Conservation (phyloP, 768 basidiomycete genomes). For the Lactarius sp. region DNA sequence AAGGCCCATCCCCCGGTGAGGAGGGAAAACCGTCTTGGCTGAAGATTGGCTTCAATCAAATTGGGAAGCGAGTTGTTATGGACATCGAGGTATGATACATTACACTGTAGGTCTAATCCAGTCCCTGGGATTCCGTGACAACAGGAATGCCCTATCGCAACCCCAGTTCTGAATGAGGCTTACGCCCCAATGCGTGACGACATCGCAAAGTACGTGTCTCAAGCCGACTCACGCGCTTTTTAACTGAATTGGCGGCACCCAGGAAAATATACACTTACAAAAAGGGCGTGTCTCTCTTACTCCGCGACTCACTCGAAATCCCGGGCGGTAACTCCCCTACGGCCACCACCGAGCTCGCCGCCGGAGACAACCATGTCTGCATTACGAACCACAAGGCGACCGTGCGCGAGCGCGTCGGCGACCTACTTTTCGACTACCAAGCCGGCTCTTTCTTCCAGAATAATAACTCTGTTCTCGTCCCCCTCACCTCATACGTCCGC, state of each 20-base stretch:
- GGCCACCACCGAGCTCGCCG: constrained; percentile 25
- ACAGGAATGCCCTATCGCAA: constrained; percentile 91
- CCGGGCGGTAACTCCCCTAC: constrained; percentile 28
- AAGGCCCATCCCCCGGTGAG: constrained; percentile 21
- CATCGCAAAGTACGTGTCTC: constrained; percentile 55
- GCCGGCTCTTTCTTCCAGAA: constrained; percentile 97
- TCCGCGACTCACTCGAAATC: constrained; percentile 73
- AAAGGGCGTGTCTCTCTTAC: constrained; percentile 82
- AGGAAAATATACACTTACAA: constrained; percentile 81
- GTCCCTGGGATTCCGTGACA: not conserved
- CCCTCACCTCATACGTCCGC: constrained; percentile 79
- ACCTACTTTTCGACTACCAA: constrained; percentile 75
- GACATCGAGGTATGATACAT: constrained; percentile 75
- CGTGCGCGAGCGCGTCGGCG: constrained; percentile 81
- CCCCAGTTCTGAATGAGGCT: constrained; percentile 68
- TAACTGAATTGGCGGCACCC: not conserved
- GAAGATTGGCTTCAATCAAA: constrained; percentile 84
- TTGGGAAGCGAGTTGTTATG: constrained; percentile 66
- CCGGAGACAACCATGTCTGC: constrained; percentile 60
- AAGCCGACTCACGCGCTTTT: not conserved
- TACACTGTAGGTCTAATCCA: not conserved
- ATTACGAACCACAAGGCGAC: constrained; percentile 76
- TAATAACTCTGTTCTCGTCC: constrained; percentile 87
- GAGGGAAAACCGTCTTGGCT: constrained; percentile 58
- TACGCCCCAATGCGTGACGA: constrained; percentile 55